Percentiles rank a stretch among this genome's conserved stretches.
Conservation (phyloP, 345 rosid species). For the Populus euphratica region DNA sequence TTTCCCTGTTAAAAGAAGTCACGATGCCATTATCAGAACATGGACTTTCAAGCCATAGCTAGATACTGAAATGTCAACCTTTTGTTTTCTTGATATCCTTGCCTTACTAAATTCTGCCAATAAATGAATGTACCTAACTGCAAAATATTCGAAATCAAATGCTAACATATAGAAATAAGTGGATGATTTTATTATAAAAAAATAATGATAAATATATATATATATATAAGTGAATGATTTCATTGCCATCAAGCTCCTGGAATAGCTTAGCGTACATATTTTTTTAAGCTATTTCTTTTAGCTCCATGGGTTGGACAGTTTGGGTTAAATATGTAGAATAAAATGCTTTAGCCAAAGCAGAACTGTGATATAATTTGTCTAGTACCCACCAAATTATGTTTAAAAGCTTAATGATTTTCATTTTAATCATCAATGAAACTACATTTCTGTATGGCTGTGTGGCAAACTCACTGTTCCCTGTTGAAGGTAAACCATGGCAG, state of each 20-base stretch:
- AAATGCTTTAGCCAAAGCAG: not conserved
- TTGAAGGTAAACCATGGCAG: slow-evolving; percentile 70
- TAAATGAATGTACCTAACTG: not conserved
- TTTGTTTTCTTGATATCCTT: too few relatives aligned
- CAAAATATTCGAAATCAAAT: not conserved
- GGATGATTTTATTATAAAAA: not conserved
- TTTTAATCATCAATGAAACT: not conserved
- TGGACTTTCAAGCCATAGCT: too few relatives aligned
- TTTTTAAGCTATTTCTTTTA: not conserved
- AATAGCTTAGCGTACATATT: not conserved
- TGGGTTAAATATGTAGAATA: not conserved
- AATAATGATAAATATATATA: too few relatives aligned
- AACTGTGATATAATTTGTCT: not conserved
- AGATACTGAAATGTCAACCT: too few relatives aligned
- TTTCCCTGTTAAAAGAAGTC: not conserved
- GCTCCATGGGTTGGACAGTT: not conserved
- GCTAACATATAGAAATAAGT: not conserved
- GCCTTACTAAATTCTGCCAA: not conserved
- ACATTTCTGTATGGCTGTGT: not conserved
- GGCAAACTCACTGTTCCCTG: not conserved
- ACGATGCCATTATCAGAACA: not conserved
- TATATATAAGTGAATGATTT: not conserved
- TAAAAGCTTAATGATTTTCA: not conserved
- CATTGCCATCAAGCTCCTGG: not conserved
- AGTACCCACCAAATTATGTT: not conserved